phyloP scores from a whole-genome alignment of 208 protist genomes.

The Vickermania ingenoplastis region DNA sequence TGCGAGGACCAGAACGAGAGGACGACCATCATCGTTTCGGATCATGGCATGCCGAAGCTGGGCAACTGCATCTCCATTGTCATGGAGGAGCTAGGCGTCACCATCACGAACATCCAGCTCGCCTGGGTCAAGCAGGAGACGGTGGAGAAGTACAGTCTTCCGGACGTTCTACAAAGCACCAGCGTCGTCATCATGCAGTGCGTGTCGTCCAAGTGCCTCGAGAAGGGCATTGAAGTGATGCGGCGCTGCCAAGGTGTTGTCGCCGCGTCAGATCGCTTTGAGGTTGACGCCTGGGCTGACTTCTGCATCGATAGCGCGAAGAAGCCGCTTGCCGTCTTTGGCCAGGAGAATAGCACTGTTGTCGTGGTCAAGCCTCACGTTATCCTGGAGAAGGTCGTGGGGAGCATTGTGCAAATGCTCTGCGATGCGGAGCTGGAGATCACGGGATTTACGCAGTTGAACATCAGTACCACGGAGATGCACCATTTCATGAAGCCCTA shows the following conservation, averaged over 20 bases:
- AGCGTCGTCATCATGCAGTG: slow-evolving; percentile 42
- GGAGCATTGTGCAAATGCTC: slow-evolving; percentile 50
- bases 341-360: slow-evolving; percentile 53
- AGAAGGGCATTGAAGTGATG: slow-evolving; percentile 61
- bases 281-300: slow-evolving; percentile 40
- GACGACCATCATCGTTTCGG: slow-evolving; percentile 56
- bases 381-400: slow-evolving; percentile 19
- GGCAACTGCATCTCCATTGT: slow-evolving; percentile 68
- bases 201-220: slow-evolving; percentile 29
- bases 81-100: slow-evolving; percentile 73
- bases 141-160: slow-evolving; percentile 24
- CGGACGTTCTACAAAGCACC: slow-evolving; percentile 26
- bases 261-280: slow-evolving; percentile 34
- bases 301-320: slow-evolving; percentile 13
- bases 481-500: slow-evolving; percentile 64
- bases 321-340: slow-evolving; percentile 61
- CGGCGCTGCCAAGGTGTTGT: slow-evolving; percentile 32
- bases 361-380: slow-evolving; percentile 77
- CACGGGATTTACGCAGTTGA: slow-evolving; percentile 40
- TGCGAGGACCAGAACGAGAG: slow-evolving; percentile 54
- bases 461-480: slow-evolving; percentile 38
- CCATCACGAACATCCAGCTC: slow-evolving; percentile 56
- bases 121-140: slow-evolving; percentile 32
- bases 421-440: slow-evolving; percentile 43
- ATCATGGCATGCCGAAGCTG: slow-evolving; percentile 30